These are phyloP conservation scores for Russula virescens DNA, from an alignment of 768 basidiomycete species.

Conservation along the genomic window DNA sequence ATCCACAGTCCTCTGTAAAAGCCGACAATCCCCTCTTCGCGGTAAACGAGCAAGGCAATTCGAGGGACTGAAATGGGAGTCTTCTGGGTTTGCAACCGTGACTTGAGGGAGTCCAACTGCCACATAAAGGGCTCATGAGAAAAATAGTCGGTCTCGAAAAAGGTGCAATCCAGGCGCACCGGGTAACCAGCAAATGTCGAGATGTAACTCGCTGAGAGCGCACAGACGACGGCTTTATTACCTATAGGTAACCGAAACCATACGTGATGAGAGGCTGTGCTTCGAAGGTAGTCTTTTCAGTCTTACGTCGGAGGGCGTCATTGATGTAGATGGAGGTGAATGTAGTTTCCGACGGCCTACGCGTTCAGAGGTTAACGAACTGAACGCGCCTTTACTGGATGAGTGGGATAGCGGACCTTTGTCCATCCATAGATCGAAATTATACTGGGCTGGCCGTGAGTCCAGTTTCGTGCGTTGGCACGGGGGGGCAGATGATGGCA, in stretches of 20 bases:
- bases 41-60: constrained; percentile 67
- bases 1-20: constrained; percentile 92
- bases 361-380: neutral
- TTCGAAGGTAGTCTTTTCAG: neutral
- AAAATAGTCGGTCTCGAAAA: neutral
- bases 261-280: constrained; percentile 16
- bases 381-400: constrained; percentile 1
- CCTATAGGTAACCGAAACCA: constrained; percentile 36
- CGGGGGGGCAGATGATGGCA: constrained; percentile 30
- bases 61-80: constrained; percentile 66
- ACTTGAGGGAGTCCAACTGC: constrained; percentile 92
- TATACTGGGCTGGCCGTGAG: constrained; percentile 61
- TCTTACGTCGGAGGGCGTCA: constrained; percentile 23
- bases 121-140: neutral
- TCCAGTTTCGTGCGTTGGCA: constrained; percentile 71
- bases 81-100: constrained; percentile 81
- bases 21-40: constrained; percentile 80
- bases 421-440: constrained; percentile 36
- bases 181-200: constrained; percentile 93
- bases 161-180: constrained; percentile 33
- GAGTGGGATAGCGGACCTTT: constrained; percentile 22
- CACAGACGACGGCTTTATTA: constrained; percentile 85
- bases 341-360: constrained; percentile 19
- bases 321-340: constrained; percentile 24
- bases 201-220: constrained; percentile 85